Percentiles rank a stretch among this genome's conserved stretches.
phyloP scores from a whole-genome alignment of 495 filamentous ascomycete genomes.

The Talaromyces borbonicus region DNA sequence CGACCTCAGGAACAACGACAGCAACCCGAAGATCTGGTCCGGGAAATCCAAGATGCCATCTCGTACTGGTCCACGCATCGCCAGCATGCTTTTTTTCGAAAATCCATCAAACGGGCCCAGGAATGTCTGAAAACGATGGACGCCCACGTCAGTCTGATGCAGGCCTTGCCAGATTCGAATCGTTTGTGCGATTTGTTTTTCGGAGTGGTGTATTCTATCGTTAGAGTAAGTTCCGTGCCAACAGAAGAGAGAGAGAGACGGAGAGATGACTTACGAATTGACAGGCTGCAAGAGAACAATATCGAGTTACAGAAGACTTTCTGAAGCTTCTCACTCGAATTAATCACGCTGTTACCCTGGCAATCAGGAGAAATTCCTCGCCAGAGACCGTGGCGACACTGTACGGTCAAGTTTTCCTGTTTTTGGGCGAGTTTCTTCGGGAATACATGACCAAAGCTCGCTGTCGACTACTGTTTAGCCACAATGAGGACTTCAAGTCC shows the following conservation, averaged over 20 bases:
- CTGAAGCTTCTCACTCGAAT: constrained; percentile 32
- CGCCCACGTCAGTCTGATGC: constrained; percentile 26
- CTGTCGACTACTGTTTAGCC: constrained; percentile 34
- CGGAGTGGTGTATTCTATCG: constrained; percentile 33
- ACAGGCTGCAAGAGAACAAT: constrained; percentile 38
- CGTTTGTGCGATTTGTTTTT: constrained; percentile 35
- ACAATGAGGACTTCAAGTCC: constrained; percentile 35
- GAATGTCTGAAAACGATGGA: constrained; percentile 27
- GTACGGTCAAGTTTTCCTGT: constrained; percentile 37
- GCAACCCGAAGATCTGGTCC: constrained; percentile 22
- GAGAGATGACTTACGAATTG: not conserved
- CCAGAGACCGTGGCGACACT: constrained; percentile 21
- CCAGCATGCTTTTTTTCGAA: constrained; percentile 21
- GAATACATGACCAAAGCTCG: constrained; percentile 34
- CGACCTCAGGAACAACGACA: constrained; percentile 23
- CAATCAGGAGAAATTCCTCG: constrained; percentile 8
- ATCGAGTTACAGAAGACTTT: constrained; percentile 34
- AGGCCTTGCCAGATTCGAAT: constrained; percentile 25
- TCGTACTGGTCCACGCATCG: constrained; percentile 21
- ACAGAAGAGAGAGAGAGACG: too few species aligned
- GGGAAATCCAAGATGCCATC: constrained; percentile 22
- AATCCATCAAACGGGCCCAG: constrained; percentile 24
- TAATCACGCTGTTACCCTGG: constrained; percentile 26
- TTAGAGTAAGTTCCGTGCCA: too few species aligned
- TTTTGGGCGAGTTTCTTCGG: constrained; percentile 38